These are phyloP conservation scores for Fusarium staphyleae DNA, from an alignment of 2,329 filamentous ascomycete species.

Conservation along the genomic window DNA sequence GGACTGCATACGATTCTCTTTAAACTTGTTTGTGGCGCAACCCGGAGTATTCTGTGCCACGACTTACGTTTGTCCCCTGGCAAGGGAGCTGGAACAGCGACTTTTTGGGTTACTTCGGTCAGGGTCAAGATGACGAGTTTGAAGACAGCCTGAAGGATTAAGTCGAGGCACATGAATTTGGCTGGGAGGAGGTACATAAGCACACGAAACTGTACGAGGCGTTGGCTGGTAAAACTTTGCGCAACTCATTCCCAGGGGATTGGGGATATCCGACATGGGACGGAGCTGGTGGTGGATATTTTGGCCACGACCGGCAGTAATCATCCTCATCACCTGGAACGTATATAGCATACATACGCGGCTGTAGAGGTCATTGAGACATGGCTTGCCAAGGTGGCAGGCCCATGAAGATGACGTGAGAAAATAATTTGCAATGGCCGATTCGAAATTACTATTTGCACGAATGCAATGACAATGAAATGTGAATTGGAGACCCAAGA, in stretches of 20 bases:
- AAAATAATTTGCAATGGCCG: slow-evolving; percentile 30
- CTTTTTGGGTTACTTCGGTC: slow-evolving; percentile 24
- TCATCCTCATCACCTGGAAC: slow-evolving; percentile 33
- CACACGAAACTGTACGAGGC: slow-evolving; percentile 41
- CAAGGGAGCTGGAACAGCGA: slow-evolving; percentile 3
- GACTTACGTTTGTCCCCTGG: slow-evolving; percentile 12
- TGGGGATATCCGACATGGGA: slow-evolving; percentile 21
- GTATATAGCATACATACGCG: slow-evolving; percentile 41
- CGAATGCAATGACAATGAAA: slow-evolving; percentile 1
- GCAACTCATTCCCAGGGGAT: slow-evolving; percentile 23
- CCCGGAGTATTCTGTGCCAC: slow-evolving; percentile 11
- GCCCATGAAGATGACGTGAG: slow-evolving; percentile 23
- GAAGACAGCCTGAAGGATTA: slow-evolving; percentile 7
- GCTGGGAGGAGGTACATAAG: slow-evolving; percentile 36
- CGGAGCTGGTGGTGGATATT: slow-evolving; percentile 34
- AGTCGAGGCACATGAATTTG: slow-evolving; percentile 40
- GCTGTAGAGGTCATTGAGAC: slow-evolving; percentile 33
- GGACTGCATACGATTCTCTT: slow-evolving; percentile 4
- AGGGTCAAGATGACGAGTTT: slow-evolving; percentile 15
- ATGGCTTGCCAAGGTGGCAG: slow-evolving; percentile 13
- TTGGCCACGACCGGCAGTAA: slow-evolving; percentile 37
- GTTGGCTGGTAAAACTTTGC: slow-evolving; percentile 35
- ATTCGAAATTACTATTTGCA: neutral
- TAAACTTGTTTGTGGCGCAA: slow-evolving; percentile 9
- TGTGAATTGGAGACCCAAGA: neutral